Evolutionary conservation across 345 rosid species (phyloP).

Genomic region (Citrus medica): DNA sequence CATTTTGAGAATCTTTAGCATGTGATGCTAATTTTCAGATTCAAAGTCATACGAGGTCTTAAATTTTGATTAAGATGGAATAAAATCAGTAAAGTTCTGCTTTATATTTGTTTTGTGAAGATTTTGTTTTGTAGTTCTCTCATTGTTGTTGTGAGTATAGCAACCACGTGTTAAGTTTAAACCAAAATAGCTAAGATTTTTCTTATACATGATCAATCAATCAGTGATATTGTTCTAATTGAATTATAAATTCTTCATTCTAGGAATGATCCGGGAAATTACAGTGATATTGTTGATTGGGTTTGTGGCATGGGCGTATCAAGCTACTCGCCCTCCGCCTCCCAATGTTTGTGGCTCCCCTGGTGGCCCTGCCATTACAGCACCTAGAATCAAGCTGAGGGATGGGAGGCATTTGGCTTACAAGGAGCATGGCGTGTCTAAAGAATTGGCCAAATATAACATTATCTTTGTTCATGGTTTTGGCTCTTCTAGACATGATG

Average conservation of each 20-base stretch:
- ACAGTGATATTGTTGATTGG: constrained; percentile 25
- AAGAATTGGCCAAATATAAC: constrained; percentile 36
- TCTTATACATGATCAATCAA: no score
- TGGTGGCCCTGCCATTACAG: constrained; percentile 34
- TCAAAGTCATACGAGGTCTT: background rate
- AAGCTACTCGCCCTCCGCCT: constrained; percentile 41
- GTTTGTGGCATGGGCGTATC: constrained; percentile 40
- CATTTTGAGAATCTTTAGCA: background rate
- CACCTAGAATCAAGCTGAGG: constrained; percentile 44
- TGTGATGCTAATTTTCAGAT: background rate
- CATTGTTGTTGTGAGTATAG: background rate
- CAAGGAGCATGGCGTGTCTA: constrained; percentile 42
- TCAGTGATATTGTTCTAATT: background rate
- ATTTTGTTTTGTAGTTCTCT: background rate
- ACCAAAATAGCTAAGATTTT: no score
- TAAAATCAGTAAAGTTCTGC: background rate
- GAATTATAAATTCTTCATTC: background rate
- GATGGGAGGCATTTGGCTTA: constrained; percentile 65
- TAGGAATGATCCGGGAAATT: constrained; percentile 21
- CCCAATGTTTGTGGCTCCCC: constrained; percentile 40
- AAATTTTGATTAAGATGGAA: background rate
- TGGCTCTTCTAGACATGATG: constrained; percentile 31
- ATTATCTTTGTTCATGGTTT: constrained; percentile 49
- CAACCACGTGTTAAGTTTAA: background rate
- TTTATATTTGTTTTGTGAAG: no score